Evolutionary conservation across 2,329 filamentous ascomycete genomes (phyloP).

Genomic region (Atkinsonella hypoxylon): DNA sequence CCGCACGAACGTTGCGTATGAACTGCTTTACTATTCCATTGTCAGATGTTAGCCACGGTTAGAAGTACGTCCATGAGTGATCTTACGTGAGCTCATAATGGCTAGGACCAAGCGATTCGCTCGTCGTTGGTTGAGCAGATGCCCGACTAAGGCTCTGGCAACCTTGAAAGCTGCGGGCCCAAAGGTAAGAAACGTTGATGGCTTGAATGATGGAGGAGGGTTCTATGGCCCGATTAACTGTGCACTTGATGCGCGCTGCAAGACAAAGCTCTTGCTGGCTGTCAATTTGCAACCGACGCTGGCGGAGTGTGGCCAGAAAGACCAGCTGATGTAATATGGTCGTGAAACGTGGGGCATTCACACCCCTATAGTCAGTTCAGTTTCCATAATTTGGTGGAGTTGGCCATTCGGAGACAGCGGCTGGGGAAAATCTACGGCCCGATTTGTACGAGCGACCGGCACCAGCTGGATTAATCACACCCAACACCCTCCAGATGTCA

Average conservation of each 20-base stretch:
- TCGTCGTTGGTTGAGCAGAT: not conserved
- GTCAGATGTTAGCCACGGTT: slow-evolving; percentile 2
- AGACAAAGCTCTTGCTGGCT: not conserved
- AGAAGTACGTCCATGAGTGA: not conserved
- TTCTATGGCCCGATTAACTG: not conserved
- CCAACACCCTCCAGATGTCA: too few species aligned
- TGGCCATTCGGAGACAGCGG: not conserved
- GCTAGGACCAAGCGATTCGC: not conserved
- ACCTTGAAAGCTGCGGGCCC: not conserved
- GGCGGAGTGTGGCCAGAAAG: not conserved
- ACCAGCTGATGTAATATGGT: not conserved
- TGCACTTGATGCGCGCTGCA: not conserved
- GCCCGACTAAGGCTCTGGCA: not conserved
- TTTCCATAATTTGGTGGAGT: too few species aligned
- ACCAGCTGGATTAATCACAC: too few species aligned
- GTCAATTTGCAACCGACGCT: not conserved
- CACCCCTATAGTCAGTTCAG: too few species aligned
- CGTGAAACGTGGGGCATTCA: slow-evolving; percentile 1
- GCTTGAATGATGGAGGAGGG: not conserved
- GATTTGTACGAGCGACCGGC: not conserved
- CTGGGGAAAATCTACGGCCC: not conserved
- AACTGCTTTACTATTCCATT: slow-evolving; percentile 87
- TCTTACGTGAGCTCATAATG: slow-evolving; percentile 30
- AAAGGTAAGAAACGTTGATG: not conserved
- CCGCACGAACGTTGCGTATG: slow-evolving; percentile 95